phyloP scores from a whole-genome alignment of 1,139 yeast genomes.

The Pichia sp. region DNA sequence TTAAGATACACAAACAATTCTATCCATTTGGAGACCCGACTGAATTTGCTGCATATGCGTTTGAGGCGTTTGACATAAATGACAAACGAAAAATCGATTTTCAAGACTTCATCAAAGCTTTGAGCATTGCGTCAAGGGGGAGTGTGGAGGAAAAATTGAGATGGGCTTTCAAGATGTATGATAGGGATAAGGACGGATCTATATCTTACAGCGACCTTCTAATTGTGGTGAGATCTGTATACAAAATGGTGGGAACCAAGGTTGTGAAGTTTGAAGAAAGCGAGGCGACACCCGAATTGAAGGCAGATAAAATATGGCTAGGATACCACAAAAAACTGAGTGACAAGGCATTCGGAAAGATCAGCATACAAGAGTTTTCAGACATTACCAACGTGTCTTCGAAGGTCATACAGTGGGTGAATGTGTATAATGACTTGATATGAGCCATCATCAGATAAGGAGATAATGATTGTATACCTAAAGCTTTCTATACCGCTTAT shows the following conservation, averaged over 20 bases:
- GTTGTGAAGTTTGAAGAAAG: constrained; percentile 81
- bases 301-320: constrained; percentile 74
- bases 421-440: constrained; percentile 74
- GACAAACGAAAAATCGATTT: constrained; percentile 81
- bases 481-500: background rate
- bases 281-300: constrained; percentile 84
- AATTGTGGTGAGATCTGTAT: constrained; percentile 74
- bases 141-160: constrained; percentile 76
- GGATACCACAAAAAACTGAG: constrained; percentile 47
- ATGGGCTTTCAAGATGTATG: constrained; percentile 88
- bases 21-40: constrained; percentile 98
- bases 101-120: constrained; percentile 84
- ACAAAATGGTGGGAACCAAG: constrained; percentile 95
- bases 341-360: constrained; percentile 62
- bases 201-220: constrained; percentile 75
- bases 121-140: constrained; percentile 87
- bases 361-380: constrained; percentile 76
- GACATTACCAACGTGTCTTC: constrained; percentile 80
- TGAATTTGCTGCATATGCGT: constrained; percentile 83
- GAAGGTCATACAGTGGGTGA: constrained; percentile 72
- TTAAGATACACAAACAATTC: constrained; percentile 89
- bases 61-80: constrained; percentile 84
- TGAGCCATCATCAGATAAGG: constrained; percentile 28
- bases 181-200: constrained; percentile 70
- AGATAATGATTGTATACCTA: constrained; percentile 65